Evolutionary conservation across 2,329 filamentous ascomycete genomes (phyloP).

Genomic region (Verticillium tricorpus): DNA sequence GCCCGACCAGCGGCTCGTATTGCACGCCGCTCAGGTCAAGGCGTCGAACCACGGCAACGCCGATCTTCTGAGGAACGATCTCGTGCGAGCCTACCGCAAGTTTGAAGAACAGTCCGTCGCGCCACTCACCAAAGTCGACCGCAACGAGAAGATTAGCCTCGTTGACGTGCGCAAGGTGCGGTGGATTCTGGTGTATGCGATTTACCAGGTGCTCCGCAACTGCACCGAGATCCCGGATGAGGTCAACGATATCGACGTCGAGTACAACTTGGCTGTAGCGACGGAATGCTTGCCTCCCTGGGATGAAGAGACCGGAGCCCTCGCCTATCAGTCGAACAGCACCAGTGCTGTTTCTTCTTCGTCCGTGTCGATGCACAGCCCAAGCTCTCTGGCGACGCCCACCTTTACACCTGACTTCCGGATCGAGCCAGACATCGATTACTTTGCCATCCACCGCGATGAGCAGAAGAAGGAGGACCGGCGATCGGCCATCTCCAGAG

Average conservation of each 20-base stretch:
- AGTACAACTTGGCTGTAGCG: conserved; percentile 51
- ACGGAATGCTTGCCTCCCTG: conserved; percentile 41
- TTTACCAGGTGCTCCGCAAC: conserved; percentile 66
- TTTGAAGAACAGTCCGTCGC: conserved; percentile 62
- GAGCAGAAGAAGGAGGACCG: conserved; percentile 8
- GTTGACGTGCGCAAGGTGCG: conserved; percentile 70
- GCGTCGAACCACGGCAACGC: conserved; percentile 41
- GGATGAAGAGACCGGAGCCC: conserved; percentile 24
- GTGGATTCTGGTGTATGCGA: conserved; percentile 72
- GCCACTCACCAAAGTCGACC: conserved; percentile 47
- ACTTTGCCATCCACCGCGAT: conserved; percentile 40
- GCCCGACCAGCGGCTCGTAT: conserved; percentile 42
- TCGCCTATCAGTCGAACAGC: conserved; percentile 16
- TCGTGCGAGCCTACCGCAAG: conserved; percentile 64
- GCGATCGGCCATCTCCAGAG: conserved; percentile 3
- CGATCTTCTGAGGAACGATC: conserved; percentile 38
- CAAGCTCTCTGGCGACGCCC: conserved; percentile 7
- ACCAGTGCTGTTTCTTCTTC: conserved; percentile 20
- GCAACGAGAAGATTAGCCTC: conserved; percentile 51
- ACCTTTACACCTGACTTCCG: conserved; percentile 20
- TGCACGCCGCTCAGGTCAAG: conserved; percentile 47
- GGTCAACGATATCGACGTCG: conserved; percentile 51
- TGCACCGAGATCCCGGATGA: conserved; percentile 58
- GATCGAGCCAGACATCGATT: conserved; percentile 53
- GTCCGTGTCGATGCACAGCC: conserved; percentile 8